phyloP scores from a whole-genome alignment of 2,329 filamentous ascomycete genomes.

The Alternaria consortialis region DNA sequence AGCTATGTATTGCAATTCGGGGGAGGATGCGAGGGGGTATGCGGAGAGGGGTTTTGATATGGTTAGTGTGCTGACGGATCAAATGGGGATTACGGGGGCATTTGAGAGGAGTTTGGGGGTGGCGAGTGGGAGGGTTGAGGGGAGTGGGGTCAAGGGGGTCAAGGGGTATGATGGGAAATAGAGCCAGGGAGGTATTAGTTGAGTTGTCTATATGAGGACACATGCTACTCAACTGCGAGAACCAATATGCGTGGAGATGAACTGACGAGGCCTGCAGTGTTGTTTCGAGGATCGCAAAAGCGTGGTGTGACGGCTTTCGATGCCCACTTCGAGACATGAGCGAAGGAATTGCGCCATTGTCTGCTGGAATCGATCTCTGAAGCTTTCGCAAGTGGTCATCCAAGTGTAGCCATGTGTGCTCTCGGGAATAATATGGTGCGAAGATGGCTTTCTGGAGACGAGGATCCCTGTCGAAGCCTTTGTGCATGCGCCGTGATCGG shows the following conservation, averaged over 20 bases:
- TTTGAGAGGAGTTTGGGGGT: conserved; percentile 49
- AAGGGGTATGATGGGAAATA: conserved; percentile 36
- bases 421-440: no score
- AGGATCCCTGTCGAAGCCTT: no score
- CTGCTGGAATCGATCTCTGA: no score
- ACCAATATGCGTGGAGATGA: not conserved
- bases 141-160: conserved; percentile 21
- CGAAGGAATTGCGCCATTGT: no score
- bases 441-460: no score
- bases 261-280: no score
- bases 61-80: conserved; percentile 58
- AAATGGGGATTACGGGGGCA: conserved; percentile 55
- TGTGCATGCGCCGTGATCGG: no score
- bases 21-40: conserved; percentile 61
- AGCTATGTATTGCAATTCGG: conserved; percentile 64
- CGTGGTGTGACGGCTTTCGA: no score
- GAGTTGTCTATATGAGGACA: not conserved
- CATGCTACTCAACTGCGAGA: not conserved
- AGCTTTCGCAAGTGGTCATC: no score
- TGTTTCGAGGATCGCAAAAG: no score
- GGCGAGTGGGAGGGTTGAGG: conserved; percentile 40
- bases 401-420: no score
- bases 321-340: no score
- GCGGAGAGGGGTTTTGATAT: conserved; percentile 65
- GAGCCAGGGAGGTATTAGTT: not conserved